phyloP scores from a whole-genome alignment of 108 stramenopile genomes.

The Fistulifera pelliculosa region DNA sequence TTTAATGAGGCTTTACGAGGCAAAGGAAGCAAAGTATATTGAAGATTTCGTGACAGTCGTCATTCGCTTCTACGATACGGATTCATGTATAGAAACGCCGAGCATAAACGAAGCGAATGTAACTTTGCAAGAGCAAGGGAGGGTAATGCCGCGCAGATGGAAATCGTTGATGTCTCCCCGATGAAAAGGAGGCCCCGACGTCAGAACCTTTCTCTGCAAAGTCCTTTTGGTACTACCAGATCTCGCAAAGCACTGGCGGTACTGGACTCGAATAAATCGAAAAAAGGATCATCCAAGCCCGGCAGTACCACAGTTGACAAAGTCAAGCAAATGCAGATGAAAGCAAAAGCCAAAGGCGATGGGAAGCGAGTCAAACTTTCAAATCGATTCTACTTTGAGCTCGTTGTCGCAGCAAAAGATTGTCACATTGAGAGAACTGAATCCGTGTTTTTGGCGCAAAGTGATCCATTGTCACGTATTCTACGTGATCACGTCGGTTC shows the following conservation, averaged over 20 bases:
- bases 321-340: slow-evolving; percentile 42
- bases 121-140: not conserved
- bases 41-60: slow-evolving; percentile 18
- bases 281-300: slow-evolving; percentile 13
- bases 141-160: not conserved
- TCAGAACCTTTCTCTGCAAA: not conserved
- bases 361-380: slow-evolving; percentile 29
- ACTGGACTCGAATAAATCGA: not conserved
- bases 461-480: slow-evolving; percentile 32
- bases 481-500: slow-evolving; percentile 7
- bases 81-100: not conserved
- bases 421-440: not conserved
- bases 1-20: slow-evolving; percentile 38
- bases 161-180: not conserved
- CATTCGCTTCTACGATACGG: slow-evolving; percentile 26
- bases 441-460: slow-evolving; percentile 27
- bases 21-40: slow-evolving; percentile 16
- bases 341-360: slow-evolving; percentile 37
- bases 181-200: not conserved
- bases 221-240: not conserved
- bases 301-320: slow-evolving; percentile 21
- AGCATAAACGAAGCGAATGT: slow-evolving; percentile 5
- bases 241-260: not conserved
- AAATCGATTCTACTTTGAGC: slow-evolving; percentile 40
- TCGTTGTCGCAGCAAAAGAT: slow-evolving; percentile 27